A percentile compares a stretch with the other conserved stretches of the same genome.
These are phyloP conservation scores for Boletus bicolor DNA, from an alignment of 768 basidiomycete genomes.

Conservation along the genomic window DNA sequence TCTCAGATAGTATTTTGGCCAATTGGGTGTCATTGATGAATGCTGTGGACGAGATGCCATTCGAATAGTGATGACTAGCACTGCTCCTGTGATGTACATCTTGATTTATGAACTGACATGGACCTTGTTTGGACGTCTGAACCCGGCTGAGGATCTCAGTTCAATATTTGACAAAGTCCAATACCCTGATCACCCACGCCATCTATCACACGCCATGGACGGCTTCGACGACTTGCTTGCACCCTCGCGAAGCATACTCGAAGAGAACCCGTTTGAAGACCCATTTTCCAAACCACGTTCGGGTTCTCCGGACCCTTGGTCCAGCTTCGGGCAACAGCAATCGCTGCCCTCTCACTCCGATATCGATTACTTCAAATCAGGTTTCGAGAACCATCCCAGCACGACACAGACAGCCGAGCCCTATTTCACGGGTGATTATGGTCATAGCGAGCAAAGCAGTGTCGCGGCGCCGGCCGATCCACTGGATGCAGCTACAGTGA, in stretches of 20 bases:
- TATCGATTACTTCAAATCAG: conserved; percentile 29
- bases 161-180: not conserved
- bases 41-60: conserved; percentile 78
- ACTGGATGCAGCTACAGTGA: conserved; percentile 37
- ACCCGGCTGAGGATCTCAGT: not conserved
- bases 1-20: conserved; percentile 54
- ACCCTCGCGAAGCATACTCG: conserved; percentile 57
- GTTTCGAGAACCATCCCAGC: conserved; percentile 26
- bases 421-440: conserved; percentile 32
- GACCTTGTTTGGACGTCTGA: conserved; percentile 8
- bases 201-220: conserved; percentile 47
- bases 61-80: conserved; percentile 50
- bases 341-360: conserved; percentile 18
- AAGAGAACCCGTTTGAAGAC: conserved; percentile 74
- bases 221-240: conserved; percentile 74
- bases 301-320: conserved; percentile 74
- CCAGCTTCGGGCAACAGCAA: conserved; percentile 48
- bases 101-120: conserved; percentile 11
- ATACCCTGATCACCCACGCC: not conserved
- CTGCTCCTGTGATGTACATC: conserved; percentile 5
- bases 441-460: conserved; percentile 29
- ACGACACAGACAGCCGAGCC: conserved; percentile 33
- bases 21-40: conserved; percentile 77
- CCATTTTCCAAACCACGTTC: conserved; percentile 64
- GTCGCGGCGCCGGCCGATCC: conserved; percentile 34